These are phyloP conservation scores for Urochloa ruziziensis DNA, from an alignment of 176 grass and related monocot genomes.

Conservation along the genomic window DNA sequence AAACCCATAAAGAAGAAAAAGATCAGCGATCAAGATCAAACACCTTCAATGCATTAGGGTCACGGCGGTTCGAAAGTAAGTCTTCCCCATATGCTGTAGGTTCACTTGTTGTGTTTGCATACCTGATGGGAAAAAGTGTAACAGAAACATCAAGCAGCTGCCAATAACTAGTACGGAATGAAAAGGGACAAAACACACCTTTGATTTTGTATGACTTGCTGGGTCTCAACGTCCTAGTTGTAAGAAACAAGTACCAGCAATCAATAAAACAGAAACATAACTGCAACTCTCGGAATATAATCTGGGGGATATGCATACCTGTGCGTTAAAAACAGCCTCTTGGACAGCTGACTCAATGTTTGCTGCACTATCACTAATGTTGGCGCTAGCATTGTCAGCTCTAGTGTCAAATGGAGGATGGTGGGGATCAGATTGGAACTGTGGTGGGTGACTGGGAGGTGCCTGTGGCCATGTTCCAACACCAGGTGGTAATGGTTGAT, in stretches of 20 bases:
- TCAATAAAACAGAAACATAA: constrained; percentile 38
- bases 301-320: constrained; percentile 57
- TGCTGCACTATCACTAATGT: constrained; percentile 16
- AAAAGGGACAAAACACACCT: constrained; percentile 50
- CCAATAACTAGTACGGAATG: constrained; percentile 8
- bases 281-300: constrained; percentile 16
- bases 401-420: constrained; percentile 6
- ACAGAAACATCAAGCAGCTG: constrained; percentile 14
- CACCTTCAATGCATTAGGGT: constrained; percentile 85
- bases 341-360: constrained; percentile 69
- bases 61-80: constrained; percentile 61
- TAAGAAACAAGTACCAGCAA: constrained; percentile 22
- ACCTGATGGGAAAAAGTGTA: constrained; percentile 46
- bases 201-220: constrained; percentile 86
- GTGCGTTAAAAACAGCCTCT: constrained; percentile 73
- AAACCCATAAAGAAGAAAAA: not conserved
- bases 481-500: constrained; percentile 64
- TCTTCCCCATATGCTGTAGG: constrained; percentile 49
- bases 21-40: not conserved
- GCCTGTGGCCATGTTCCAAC: constrained; percentile 35
- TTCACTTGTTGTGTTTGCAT: constrained; percentile 46
- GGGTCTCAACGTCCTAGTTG: constrained; percentile 84
- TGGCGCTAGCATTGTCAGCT: not conserved
- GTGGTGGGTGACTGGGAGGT: constrained; percentile 24
- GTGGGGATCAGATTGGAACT: constrained; percentile 17